Evolutionary conservation across 2,329 filamentous ascomycete genomes (phyloP).

Genomic region (Cladosporium velox): DNA sequence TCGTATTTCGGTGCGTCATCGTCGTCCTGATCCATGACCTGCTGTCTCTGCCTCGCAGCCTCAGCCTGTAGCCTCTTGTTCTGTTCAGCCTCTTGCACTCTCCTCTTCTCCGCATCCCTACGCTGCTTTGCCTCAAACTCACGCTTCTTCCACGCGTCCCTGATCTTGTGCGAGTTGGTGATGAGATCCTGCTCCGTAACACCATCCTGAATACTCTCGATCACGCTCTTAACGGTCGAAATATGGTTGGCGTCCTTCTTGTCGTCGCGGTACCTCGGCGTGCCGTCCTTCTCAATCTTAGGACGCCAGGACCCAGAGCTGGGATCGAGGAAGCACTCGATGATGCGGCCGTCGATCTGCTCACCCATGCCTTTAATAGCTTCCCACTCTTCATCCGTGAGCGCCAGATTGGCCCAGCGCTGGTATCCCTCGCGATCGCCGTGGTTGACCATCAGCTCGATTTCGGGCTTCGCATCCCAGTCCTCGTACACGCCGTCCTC

Average conservation of each 20-base stretch:
- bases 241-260: slow-evolving; percentile 90
- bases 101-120: slow-evolving; percentile 25
- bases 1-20: slow-evolving; percentile 31
- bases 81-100: slow-evolving; percentile 22
- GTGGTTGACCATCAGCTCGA: slow-evolving; percentile 70
- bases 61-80: slow-evolving; percentile 25
- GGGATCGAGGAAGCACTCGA: slow-evolving; percentile 84
- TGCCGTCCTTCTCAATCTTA: slow-evolving; percentile 50
- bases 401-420: slow-evolving; percentile 65
- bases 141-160: slow-evolving; percentile 75
- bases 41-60: slow-evolving; percentile 20
- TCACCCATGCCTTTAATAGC: slow-evolving; percentile 70
- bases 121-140: slow-evolving; percentile 34
- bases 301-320: slow-evolving; percentile 73
- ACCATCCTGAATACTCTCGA: slow-evolving; percentile 84
- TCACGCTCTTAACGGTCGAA: slow-evolving; percentile 77
- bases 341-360: slow-evolving; percentile 80
- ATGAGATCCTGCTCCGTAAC: slow-evolving; percentile 83
- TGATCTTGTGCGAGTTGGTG: slow-evolving; percentile 67
- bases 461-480: slow-evolving; percentile 76
- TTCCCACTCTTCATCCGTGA: slow-evolving; percentile 82
- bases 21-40: slow-evolving; percentile 24
- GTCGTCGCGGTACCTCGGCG: slow-evolving; percentile 84
- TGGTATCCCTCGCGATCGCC: slow-evolving; percentile 62
- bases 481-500: slow-evolving; percentile 69